A percentile compares a stretch with the other conserved stretches of the same genome.
These are phyloP conservation scores for Rhododendron mucronatum DNA, from an alignment of 148 eudicot genomes.

Conservation along the genomic window DNA sequence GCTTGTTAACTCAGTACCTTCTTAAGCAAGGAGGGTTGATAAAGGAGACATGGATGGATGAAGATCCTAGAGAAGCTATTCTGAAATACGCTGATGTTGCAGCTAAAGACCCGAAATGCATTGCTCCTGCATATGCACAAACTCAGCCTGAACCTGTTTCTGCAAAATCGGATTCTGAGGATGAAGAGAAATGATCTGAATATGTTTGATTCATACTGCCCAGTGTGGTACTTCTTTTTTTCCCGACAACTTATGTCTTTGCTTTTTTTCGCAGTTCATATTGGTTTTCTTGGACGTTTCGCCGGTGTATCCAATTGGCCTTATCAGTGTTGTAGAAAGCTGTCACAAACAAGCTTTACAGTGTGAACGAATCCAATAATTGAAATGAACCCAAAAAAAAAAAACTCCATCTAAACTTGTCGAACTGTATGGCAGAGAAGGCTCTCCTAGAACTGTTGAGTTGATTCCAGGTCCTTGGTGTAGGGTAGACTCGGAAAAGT, in stretches of 20 bases:
- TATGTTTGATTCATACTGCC: neutral
- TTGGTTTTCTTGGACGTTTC: neutral
- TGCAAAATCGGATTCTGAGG: slow-evolving; percentile 79
- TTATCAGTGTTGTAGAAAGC: neutral
- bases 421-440: neutral
- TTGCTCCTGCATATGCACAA: slow-evolving; percentile 91
- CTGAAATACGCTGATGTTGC: slow-evolving; percentile 87
- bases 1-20: slow-evolving; percentile 93
- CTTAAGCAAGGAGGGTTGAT: slow-evolving; percentile 97
- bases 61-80: slow-evolving; percentile 98
- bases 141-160: slow-evolving; percentile 83
- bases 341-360: neutral
- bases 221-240: neutral
- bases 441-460: neutral
- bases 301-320: neutral
- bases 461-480: too few relatives aligned
- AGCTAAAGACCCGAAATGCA: slow-evolving; percentile 82
- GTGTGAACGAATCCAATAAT: too few relatives aligned
- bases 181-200: slow-evolving; percentile 47
- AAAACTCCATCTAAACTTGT: too few relatives aligned
- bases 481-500: too few relatives aligned
- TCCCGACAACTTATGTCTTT: neutral
- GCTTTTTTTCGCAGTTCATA: neutral
- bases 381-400: too few relatives aligned
- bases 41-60: slow-evolving; percentile 98